Evolutionary conservation across 2,329 filamentous ascomycete species (phyloP).

Genomic region (Lecanicillium sp.): DNA sequence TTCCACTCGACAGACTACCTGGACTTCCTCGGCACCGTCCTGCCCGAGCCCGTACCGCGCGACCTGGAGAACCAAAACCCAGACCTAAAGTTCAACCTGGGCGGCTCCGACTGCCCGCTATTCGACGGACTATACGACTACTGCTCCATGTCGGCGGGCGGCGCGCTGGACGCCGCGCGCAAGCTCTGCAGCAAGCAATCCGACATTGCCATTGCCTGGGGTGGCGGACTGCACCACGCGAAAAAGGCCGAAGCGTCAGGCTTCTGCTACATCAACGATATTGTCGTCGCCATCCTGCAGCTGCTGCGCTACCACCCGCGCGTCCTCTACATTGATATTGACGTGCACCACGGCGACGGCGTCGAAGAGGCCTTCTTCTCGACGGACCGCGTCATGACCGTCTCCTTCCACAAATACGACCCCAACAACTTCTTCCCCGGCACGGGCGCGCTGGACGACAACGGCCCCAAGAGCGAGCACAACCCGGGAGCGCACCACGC

Average conservation of each 20-base stretch:
- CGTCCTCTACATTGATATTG: conserved; percentile 91
- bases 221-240: conserved; percentile 90
- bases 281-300: conserved; percentile 87
- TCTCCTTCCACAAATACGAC: conserved; percentile 96
- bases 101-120: conserved; percentile 87
- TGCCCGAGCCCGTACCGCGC: conserved; percentile 54
- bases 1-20: conserved; percentile 90
- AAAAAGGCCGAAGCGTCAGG: conserved; percentile 91
- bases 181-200: conserved; percentile 82
- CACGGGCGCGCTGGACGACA: conserved; percentile 80
- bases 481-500: conserved; percentile 86
- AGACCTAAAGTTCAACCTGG: conserved; percentile 73
- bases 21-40: conserved; percentile 71
- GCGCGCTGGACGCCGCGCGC: conserved; percentile 81
- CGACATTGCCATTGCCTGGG: conserved; percentile 97
- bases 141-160: conserved; percentile 86
- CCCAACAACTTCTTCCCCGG: conserved; percentile 79
- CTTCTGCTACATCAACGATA: conserved; percentile 99
- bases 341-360: conserved; percentile 86
- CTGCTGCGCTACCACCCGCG: conserved; percentile 74
- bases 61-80: conserved; percentile 59
- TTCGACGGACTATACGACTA: conserved; percentile 96
- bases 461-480: conserved; percentile 71
- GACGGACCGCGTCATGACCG: conserved; percentile 82
- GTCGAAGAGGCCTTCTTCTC: conserved; percentile 89